Conservation (phyloP, 352 stramenopile genomes). For the Pythium dissimile region DNA sequence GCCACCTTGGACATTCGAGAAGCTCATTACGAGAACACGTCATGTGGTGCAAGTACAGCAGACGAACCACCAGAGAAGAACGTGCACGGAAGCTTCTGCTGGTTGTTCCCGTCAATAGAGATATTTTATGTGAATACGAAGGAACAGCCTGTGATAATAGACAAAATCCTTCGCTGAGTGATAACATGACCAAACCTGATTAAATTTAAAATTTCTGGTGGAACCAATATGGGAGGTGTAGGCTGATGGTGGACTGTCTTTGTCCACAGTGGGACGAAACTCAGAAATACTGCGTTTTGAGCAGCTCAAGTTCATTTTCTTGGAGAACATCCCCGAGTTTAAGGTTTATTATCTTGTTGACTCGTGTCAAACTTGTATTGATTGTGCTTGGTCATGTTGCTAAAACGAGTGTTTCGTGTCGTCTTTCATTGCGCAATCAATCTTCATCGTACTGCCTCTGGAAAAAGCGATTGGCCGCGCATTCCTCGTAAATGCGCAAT, state of each 20-base stretch:
- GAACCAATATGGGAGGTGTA: background rate
- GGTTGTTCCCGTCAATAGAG: constrained; percentile 2
- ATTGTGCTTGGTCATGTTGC: background rate
- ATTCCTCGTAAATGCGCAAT: background rate
- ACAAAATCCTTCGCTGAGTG: background rate
- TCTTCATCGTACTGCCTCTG: constrained; percentile 8
- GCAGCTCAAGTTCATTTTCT: no score
- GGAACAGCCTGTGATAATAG: background rate
- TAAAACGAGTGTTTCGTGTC: constrained; percentile 3
- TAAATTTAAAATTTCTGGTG: background rate
- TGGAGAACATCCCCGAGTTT: constrained; percentile 2
- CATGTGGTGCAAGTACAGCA: constrained; percentile 9
- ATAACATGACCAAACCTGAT: background rate
- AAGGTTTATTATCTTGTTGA: background rate
- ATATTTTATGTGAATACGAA: background rate
- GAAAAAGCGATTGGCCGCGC: constrained; percentile 14
- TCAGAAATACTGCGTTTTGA: constrained; percentile 21
- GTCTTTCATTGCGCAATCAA: constrained; percentile 21
- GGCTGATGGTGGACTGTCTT: background rate
- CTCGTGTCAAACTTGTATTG: background rate
- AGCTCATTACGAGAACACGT: constrained; percentile 23
- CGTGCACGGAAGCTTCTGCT: constrained; percentile 25
- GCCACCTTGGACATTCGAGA: constrained; percentile 14
- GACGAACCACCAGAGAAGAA: constrained; percentile 10
- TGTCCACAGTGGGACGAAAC: constrained; percentile 8